Base-by-base conservation (phyloP, 2,329 filamentous ascomycete genomes). In the Colletotrichum euphorbiae region DNA sequence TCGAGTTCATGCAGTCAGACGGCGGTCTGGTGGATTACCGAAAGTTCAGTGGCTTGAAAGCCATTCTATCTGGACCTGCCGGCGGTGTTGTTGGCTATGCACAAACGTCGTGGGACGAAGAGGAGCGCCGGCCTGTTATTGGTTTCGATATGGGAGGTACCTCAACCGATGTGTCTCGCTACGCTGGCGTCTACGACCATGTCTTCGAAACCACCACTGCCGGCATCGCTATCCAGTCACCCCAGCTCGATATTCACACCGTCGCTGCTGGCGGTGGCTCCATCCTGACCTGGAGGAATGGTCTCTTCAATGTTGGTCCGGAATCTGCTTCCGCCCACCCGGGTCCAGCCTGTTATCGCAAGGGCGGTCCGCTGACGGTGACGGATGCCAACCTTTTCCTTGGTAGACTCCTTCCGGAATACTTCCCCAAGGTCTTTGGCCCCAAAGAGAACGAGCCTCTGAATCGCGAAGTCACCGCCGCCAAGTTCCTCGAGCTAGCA, bases 221-320 rank as follows among this genome's bases (percentile, higher is more conserved):
- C 0, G 92, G 92, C 12, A 89, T 94, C 1, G 90, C 91, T 1
- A 93, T 94, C 11, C 91, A 94, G 70, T 91, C 89, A 1, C 92
- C 92, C 0, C 92, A 94, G 74, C 84, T 94, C 1, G 92, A 94
- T 72, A 94, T 95, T 75, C 93, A 93, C 75, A 95, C 92, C 1
- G 91, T 94, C 4, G 91, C 91, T 24, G 91, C 91, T 6, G 91
- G 91, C 17, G 91, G 91, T 69, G 90, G 90, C n/a, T 91, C 88
- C 1, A 83, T 89, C 15, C 80, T 94, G 0, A 90, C 89, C 73
- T 93, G 89, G 84, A 87, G 86, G 67, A 93, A 93, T 68, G 91
- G 91, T 0, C 81, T 93, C 2, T 92, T 93, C 70, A 87, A 89
- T 1, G 91, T 93, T 6, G 91, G 91, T 0, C 91, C 91, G 1